Evolutionary conservation across 352 stramenopile species (phyloP).

Genomic region (Nothophytophthora sp.): DNA sequence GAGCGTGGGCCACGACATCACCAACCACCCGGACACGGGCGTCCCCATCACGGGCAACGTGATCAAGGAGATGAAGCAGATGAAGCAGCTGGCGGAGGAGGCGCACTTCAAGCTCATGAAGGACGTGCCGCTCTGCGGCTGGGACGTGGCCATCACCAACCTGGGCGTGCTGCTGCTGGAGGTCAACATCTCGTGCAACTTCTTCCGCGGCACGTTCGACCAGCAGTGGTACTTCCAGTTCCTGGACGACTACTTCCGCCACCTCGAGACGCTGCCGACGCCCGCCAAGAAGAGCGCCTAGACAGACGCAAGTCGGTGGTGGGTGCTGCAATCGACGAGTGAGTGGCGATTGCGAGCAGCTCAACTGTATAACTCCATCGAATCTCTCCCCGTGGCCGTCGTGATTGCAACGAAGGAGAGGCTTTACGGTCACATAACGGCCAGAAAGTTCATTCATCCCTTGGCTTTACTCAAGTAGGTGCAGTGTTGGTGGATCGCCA

Average conservation of each 20-base stretch:
- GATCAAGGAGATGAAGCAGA: conserved; percentile 89
- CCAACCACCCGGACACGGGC: conserved; percentile 88
- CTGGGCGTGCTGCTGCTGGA: conserved; percentile 88
- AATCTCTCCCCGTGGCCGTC: too few relatives aligned
- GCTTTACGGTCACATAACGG: too few relatives aligned
- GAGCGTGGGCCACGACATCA: conserved; percentile 86
- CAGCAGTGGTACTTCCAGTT: conserved; percentile 88
- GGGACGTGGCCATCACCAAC: conserved; percentile 93
- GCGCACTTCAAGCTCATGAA: conserved; percentile 93
- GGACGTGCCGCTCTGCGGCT: conserved; percentile 91
- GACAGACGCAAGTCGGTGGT: background rate
- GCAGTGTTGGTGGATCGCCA: too few relatives aligned
- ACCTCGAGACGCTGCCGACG: conserved; percentile 65
- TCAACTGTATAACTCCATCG: too few relatives aligned
- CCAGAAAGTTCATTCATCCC: too few relatives aligned
- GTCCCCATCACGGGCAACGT: conserved; percentile 86
- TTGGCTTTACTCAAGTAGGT: too few relatives aligned
- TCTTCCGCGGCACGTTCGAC: conserved; percentile 93
- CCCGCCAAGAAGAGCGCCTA: conserved; percentile 51
- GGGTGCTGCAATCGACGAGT: too few relatives aligned
- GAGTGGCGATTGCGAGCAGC: too few relatives aligned
- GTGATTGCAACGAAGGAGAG: too few relatives aligned
- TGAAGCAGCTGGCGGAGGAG: conserved; percentile 80
- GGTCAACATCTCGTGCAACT: conserved; percentile 95
- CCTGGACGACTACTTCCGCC: conserved; percentile 83